A percentile compares a stretch with the other conserved stretches of the same genome.
Conservation (phyloP, 108 stramenopile species). For the Stephanodiscus minutulus region DNA sequence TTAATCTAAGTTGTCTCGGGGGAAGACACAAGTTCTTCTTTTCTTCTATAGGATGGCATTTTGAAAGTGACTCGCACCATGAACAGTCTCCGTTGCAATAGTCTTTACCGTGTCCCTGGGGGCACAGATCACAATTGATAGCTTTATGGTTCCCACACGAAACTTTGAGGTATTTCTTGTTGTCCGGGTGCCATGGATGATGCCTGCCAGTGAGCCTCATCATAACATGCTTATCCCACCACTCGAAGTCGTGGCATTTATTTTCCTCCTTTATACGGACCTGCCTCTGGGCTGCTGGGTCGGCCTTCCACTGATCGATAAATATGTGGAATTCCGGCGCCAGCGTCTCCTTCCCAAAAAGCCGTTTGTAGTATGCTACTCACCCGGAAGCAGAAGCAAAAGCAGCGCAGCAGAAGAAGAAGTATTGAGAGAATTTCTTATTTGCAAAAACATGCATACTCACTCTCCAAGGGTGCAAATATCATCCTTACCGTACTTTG, state of each 20-base stretch:
- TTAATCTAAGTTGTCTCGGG: background rate
- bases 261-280: constrained; percentile 40
- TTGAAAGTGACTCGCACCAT: constrained; percentile 25
- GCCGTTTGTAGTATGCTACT: constrained; percentile 35
- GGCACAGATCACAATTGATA: constrained; percentile 33
- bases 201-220: constrained; percentile 46
- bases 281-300: constrained; percentile 47
- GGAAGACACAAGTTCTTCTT: constrained; percentile 10
- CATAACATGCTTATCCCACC: constrained; percentile 56
- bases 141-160: constrained; percentile 51
- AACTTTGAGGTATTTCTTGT: constrained; percentile 34
- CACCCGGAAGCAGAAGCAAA: background rate
- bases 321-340: constrained; percentile 50
- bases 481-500: constrained; percentile 6
- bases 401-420: background rate
- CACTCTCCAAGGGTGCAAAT: background rate
- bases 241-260: constrained; percentile 54
- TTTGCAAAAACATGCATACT: background rate
- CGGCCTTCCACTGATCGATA: constrained; percentile 46
- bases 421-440: no score
- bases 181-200: constrained; percentile 48
- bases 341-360: constrained; percentile 38
- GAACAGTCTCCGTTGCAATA: constrained; percentile 54
- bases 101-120: constrained; percentile 42
- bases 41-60: constrained; percentile 23